Evolutionary conservation across 2,329 filamentous ascomycete species (phyloP).

Genomic region (Venturia nashicola): DNA sequence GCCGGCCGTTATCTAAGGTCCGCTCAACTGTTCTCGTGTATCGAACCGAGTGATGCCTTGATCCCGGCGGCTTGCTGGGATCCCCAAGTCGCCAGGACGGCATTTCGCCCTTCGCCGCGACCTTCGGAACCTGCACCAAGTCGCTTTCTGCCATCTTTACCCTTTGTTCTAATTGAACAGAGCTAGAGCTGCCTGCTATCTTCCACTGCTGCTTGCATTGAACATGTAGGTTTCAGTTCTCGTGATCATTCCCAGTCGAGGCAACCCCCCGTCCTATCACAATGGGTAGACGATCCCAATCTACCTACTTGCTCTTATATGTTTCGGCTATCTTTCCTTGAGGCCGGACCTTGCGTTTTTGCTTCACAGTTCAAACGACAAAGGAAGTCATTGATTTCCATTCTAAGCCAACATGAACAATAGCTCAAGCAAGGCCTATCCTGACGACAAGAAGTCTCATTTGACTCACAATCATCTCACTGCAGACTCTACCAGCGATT

Average conservation of each 20-base stretch:
- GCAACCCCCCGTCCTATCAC: not conserved
- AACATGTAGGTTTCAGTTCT: not conserved
- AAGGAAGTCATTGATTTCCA: not conserved
- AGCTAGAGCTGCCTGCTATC: not conserved
- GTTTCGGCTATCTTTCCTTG: not conserved
- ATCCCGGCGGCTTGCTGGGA: not conserved
- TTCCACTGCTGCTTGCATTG: not conserved
- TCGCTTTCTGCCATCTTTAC: not conserved
- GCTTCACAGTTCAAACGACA: too few species aligned
- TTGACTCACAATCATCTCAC: not conserved
- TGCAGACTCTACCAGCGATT: not conserved
- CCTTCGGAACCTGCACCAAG: not conserved
- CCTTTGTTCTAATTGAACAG: not conserved
- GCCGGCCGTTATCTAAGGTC: too few species aligned
- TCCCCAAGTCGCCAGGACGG: not conserved
- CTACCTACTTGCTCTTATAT: not conserved
- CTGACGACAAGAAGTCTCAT: not conserved
- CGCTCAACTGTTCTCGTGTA: too few species aligned
- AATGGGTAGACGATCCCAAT: not conserved
- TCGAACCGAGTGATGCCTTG: not conserved
- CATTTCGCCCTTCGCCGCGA: not conserved
- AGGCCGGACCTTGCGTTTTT: not conserved
- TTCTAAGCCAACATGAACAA: not conserved
- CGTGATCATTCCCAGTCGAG: not conserved
- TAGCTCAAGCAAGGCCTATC: not conserved